These are phyloP conservation scores for Lumnitzera racemosa DNA, from an alignment of 345 rosid species.

Conservation along the genomic window DNA sequence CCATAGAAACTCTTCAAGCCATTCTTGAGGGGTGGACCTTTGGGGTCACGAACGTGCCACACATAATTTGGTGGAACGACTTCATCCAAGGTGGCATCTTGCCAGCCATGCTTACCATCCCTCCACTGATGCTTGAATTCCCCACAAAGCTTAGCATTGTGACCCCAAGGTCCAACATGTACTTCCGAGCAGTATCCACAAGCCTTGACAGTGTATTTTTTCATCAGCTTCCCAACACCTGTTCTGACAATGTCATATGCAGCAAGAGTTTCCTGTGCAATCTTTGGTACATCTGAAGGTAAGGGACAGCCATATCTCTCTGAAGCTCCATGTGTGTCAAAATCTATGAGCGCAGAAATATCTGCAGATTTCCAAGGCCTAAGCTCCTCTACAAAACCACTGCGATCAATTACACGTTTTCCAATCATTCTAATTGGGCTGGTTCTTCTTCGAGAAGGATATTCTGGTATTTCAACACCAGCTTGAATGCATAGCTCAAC, in stretches of 20 bases:
- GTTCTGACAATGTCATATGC: constrained; percentile 56
- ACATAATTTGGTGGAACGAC: constrained; percentile 68
- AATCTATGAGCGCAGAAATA: constrained; percentile 47
- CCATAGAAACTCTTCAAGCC: constrained; percentile 73
- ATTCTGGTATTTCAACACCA: constrained; percentile 74
- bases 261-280: constrained; percentile 73
- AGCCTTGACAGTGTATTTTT: constrained; percentile 69
- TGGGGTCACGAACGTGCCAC: constrained; percentile 72
- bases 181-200: constrained; percentile 94
- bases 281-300: constrained; percentile 41
- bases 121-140: constrained; percentile 92
- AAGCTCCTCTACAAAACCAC: constrained; percentile 60
- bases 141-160: constrained; percentile 85
- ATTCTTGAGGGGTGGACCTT: constrained; percentile 51
- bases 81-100: constrained; percentile 71
- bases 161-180: constrained; percentile 95
- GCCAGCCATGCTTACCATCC: constrained; percentile 99
- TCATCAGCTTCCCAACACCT: constrained; percentile 68
- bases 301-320: constrained; percentile 44
- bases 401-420: constrained; percentile 59
- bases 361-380: constrained; percentile 30
- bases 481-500: constrained; percentile 91
- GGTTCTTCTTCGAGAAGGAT: constrained; percentile 75
- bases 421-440: constrained; percentile 70
- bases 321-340: constrained; percentile 64